Evolutionary conservation across 257 asterid species (phyloP).

Genomic region (Datura wrightii): DNA sequence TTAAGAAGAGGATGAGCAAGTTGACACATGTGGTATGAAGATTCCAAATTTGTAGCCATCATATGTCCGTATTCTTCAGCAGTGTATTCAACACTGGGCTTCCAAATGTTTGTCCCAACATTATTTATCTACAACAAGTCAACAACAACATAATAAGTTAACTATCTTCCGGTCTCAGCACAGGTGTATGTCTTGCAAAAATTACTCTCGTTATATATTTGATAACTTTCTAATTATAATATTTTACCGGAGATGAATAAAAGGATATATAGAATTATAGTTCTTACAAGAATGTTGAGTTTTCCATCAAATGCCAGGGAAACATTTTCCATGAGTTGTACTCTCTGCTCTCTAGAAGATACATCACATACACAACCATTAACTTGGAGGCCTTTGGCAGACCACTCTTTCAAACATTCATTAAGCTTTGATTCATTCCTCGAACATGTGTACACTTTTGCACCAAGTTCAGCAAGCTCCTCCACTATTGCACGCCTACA

Average conservation of each 20-base stretch:
- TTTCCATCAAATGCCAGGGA: constrained; percentile 58
- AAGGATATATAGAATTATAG: background rate
- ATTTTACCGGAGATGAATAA: too few relatives aligned
- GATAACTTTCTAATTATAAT: too few relatives aligned
- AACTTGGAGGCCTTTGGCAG: constrained; percentile 62
- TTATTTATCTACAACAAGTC: constrained; percentile 63
- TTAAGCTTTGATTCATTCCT: constrained; percentile 49
- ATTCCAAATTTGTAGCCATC: constrained; percentile 86
- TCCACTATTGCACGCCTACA: constrained; percentile 64
- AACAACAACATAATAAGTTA: background rate
- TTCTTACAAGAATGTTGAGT: constrained; percentile 62
- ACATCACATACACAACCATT: constrained; percentile 58
- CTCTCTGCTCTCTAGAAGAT: constrained; percentile 48
- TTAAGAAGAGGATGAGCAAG: constrained; percentile 84
- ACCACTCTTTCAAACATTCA: constrained; percentile 61
- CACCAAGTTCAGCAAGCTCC: constrained; percentile 70
- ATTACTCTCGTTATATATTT: too few relatives aligned
- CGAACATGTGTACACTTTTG: constrained; percentile 66
- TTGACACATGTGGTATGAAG: constrained; percentile 87
- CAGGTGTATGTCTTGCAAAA: fast-evolving
- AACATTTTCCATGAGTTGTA: constrained; percentile 51
- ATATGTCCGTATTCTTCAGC: constrained; percentile 68
- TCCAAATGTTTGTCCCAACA: constrained; percentile 90
- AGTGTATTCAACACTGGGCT: constrained; percentile 74
- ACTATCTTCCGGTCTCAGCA: too few relatives aligned